Base-by-base conservation (phyloP, 768 basidiomycete genomes). In the Mycena alexandri region DNA sequence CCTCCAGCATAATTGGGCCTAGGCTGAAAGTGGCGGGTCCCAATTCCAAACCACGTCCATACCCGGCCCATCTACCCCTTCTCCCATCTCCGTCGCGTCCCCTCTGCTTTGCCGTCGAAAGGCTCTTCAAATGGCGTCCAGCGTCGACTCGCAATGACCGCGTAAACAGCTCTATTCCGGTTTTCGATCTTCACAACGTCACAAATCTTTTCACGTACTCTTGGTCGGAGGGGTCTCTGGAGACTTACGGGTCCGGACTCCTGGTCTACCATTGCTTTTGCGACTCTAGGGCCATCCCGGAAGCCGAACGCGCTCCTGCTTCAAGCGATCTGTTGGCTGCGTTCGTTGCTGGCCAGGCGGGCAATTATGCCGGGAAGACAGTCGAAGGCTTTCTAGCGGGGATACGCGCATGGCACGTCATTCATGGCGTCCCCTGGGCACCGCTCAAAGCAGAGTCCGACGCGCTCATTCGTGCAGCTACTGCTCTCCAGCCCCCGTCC, bases 161-260 rank as follows among this genome's bases (percentile, higher is more conserved):
- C n/a, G n/a, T n/a, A n/a, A n/a, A n/a, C n/a, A n/a, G n/a, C n/a
- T n/a, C n/a, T n/a, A n/a, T n/a, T n/a, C n/a, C n/a, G n/a, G n/a
- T n/a, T n/a, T n/a, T n/a, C n/a, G n/a, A n/a, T n/a, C n/a, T n/a
- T n/a, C n/a, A n/a, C 2, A 1, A 16, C 10, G 21, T 51, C 7
- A 57, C 47, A 1, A 42, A 52, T 24, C 41, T 55, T 0, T 22
- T 74, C 0, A 13, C 60, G 1, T 8, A 36, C 8, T 47, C 55
- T 11, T 74, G 67, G 71, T 62, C 61, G 0, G 52, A 55, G 0
- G 61, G 58, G 5, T 76, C 78, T 1, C 24, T 56, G 3, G 65
- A 60, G 9, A 69, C 73, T 0, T 78, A 79, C 46, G 74, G 76
- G 6, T 46, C 77, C 0, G 78, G 78, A 2, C 70, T 79, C 0